Conservation (phyloP, 2,329 filamentous ascomycete species). For the Teratosphaeria destructans region DNA sequence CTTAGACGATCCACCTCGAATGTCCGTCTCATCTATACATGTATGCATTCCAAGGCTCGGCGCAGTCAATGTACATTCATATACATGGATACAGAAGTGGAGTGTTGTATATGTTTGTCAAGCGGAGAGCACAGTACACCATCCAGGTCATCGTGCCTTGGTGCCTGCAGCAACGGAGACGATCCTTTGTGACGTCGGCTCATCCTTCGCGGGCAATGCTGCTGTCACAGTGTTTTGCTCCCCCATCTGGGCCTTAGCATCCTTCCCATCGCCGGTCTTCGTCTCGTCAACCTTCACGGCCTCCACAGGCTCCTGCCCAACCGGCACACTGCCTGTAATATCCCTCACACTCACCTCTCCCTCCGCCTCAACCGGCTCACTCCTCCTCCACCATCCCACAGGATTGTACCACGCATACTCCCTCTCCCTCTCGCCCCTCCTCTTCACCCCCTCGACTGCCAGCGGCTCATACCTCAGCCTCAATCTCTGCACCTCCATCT, state of each 20-base stretch:
- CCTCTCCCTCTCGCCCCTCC: constrained; percentile 13
- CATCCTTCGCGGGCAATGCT: constrained; percentile 1
- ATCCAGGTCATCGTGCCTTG: constrained; percentile 14
- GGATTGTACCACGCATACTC: constrained; percentile 22
- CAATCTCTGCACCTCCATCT: constrained; percentile 35
- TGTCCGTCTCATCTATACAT: too few species aligned
- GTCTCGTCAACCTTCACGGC: background rate
- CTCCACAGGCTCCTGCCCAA: background rate
- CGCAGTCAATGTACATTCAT: background rate
- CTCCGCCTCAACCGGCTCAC: constrained; percentile 8
- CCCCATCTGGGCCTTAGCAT: constrained; percentile 1
- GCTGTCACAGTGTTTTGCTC: background rate
- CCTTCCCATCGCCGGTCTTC: constrained; percentile 1
- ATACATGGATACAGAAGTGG: constrained; percentile 5
- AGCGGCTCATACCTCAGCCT: constrained; percentile 20
- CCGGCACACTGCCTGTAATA: constrained; percentile 8
- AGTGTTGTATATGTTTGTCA: constrained; percentile 11
- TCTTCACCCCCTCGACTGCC: constrained; percentile 18
- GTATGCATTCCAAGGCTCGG: background rate
- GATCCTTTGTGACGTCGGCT: constrained; percentile 6
- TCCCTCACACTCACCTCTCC: background rate
- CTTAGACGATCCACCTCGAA: too few species aligned
- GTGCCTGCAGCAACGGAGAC: constrained; percentile 12
- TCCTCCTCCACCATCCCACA: constrained; percentile 14
- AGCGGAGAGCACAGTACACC: background rate